These are phyloP conservation scores for Capsicum baccatum DNA, from an alignment of 257 asterid species.

Conservation along the genomic window DNA sequence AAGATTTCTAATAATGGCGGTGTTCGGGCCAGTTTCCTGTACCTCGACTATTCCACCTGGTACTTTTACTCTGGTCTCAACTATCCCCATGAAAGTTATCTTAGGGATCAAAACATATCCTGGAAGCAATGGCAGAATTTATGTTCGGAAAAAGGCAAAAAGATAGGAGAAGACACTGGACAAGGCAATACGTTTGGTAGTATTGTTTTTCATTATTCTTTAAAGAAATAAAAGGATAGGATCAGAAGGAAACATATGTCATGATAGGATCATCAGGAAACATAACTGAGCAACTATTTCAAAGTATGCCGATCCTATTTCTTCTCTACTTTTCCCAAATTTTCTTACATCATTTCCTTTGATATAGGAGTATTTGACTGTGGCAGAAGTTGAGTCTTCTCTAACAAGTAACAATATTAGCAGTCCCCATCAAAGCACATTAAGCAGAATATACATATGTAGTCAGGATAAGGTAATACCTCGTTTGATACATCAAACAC, in stretches of 20 bases:
- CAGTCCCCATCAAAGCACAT: not conserved
- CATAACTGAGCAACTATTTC: not conserved
- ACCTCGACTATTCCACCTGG: not conserved
- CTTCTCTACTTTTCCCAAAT: not conserved
- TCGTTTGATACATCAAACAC: conserved; percentile 41
- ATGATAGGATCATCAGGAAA: not conserved
- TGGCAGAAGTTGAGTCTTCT: not conserved
- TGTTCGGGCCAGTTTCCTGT: not conserved
- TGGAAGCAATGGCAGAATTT: not conserved
- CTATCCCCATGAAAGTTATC: not conserved
- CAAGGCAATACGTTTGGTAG: not conserved
- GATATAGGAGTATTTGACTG: not conserved
- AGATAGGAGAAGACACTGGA: not conserved
- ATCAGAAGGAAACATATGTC: conserved; percentile 5
- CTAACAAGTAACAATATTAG: not conserved
- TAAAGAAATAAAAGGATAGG: not conserved
- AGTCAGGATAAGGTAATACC: conserved; percentile 25
- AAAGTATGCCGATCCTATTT: not conserved
- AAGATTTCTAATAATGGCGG: not conserved
- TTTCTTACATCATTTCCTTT: not conserved
- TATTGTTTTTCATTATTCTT: not conserved
- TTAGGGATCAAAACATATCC: not conserved
- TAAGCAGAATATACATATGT: not conserved
- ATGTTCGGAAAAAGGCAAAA: not conserved
- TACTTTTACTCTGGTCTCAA: not conserved